Evolutionary conservation across 345 rosid genomes (phyloP).

Genomic region (Eucalyptus polybractea): DNA sequence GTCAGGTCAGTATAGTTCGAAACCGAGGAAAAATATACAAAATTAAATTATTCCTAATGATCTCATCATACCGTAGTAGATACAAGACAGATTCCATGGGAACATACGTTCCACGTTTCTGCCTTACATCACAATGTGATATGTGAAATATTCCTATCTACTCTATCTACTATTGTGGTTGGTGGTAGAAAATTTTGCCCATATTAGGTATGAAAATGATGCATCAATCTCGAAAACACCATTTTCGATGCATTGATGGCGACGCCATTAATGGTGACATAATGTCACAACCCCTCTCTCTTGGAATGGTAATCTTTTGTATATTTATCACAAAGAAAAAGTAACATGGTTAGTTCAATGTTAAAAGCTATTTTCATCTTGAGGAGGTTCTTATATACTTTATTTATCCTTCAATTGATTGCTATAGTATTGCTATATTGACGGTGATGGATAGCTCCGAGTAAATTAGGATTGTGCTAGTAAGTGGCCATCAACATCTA

Average conservation of each 20-base stretch:
- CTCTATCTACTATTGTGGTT: not conserved
- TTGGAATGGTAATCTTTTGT: not conserved
- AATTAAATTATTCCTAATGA: not conserved
- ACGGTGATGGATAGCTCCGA: not conserved
- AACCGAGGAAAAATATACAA: not conserved
- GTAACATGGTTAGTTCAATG: not conserved
- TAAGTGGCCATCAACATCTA: not conserved
- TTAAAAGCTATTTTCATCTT: not conserved
- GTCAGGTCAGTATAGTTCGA: not conserved
- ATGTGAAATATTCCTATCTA: not conserved
- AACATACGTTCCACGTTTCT: not conserved
- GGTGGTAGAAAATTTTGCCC: not conserved
- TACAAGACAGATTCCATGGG: not conserved
- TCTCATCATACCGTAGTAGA: not conserved
- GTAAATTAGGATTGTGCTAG: not conserved
- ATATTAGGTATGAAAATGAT: too few species aligned
- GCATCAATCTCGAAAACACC: not conserved
- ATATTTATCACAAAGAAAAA: not conserved
- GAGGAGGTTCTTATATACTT: not conserved
- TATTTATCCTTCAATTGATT: not conserved
- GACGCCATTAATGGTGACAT: not conserved
- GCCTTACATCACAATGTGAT: not conserved
- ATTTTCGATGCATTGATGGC: not conserved
- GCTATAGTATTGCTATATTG: not conserved
- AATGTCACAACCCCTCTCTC: not conserved